Conservation (phyloP, 345 rosid genomes). For the Murraya paniculata region DNA sequence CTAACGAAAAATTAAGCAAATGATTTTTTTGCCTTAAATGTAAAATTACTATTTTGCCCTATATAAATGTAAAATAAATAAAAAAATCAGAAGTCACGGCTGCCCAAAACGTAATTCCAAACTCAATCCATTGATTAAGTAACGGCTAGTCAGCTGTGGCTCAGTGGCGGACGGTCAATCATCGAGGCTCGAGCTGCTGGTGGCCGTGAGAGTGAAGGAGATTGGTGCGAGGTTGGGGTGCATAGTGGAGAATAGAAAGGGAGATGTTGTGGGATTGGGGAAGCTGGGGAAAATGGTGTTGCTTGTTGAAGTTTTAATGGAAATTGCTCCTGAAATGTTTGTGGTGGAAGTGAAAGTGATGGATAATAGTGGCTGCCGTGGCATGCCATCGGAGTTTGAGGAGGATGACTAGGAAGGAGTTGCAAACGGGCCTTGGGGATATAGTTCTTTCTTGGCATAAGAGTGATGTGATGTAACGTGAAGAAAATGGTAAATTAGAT, state of each 20-base stretch:
- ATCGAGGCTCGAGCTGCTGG: background rate
- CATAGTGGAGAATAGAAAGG: conserved; percentile 54
- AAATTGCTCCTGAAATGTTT: conserved; percentile 43
- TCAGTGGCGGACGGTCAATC: too few species aligned
- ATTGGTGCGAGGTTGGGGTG: conserved; percentile 69
- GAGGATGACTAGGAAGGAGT: conserved; percentile 59
- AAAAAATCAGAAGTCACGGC: too few species aligned
- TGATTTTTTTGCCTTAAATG: too few species aligned
- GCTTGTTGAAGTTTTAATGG: conserved; percentile 44
- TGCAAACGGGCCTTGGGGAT: conserved; percentile 55
- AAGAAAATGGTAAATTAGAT: conserved; percentile 2
- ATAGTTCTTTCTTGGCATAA: conserved; percentile 60
- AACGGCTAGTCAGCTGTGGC: too few species aligned
- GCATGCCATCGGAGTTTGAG: conserved; percentile 33
- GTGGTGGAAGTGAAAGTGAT: conserved; percentile 58
- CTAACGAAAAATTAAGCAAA: too few species aligned
- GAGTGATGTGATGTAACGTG: conserved; percentile 37
- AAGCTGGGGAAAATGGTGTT: conserved; percentile 45
- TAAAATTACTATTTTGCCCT: too few species aligned
- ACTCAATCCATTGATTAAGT: too few species aligned
- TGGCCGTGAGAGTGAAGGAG: conserved; percentile 50
- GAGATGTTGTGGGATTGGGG: conserved; percentile 51
- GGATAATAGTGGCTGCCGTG: conserved; percentile 27
- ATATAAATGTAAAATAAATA: too few species aligned
- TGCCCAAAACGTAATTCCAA: too few species aligned